A percentile compares a stretch with the other conserved stretches of the same genome.
Evolutionary conservation across 2,329 filamentous ascomycete genomes (phyloP).

Genomic region (Fusarium sp.): DNA sequence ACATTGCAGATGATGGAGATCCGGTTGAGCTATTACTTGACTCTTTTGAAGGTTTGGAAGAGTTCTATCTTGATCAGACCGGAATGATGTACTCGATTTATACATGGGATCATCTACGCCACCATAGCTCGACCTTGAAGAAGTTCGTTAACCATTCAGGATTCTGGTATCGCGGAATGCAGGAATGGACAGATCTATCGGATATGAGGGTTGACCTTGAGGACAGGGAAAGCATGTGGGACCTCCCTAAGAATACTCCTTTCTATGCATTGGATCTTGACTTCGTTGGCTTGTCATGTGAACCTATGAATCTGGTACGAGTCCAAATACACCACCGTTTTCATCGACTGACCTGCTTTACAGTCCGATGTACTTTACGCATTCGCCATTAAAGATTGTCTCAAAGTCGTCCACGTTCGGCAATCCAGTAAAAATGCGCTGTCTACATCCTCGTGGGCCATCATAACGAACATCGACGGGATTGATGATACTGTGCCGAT

Average conservation of each 20-base stretch:
- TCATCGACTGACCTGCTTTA: neutral
- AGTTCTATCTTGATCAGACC: neutral
- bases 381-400: neutral
- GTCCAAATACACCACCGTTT: too few species aligned
- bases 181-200: neutral
- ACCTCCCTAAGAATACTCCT: neutral
- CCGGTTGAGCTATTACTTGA: neutral
- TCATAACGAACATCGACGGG: neutral
- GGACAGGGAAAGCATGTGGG: neutral
- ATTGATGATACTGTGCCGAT: neutral
- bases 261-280: neutral
- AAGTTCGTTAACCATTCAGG: neutral
- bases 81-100: neutral
- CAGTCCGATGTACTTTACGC: neutral
- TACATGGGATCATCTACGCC: neutral
- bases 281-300: neutral
- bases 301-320: neutral
- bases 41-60: neutral
- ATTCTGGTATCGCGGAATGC: neutral
- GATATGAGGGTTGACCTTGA: neutral
- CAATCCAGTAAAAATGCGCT: neutral
- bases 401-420: neutral
- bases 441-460: neutral
- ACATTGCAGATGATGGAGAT: neutral
- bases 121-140: neutral